Conservation (phyloP, 805 yeast genomes). For the Candida pseudoglaebosa region DNA sequence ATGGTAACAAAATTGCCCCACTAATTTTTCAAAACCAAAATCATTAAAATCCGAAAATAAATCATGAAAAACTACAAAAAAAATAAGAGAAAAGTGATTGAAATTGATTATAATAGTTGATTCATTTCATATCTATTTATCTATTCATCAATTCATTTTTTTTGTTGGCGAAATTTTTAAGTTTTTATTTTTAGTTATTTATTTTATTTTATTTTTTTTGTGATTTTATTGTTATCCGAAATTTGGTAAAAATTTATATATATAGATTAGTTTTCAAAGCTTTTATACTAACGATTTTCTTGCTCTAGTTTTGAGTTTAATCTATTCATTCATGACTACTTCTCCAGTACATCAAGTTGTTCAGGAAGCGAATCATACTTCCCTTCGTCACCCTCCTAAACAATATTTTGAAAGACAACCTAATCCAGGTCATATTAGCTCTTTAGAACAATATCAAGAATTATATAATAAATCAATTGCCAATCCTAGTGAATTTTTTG, state of each 20-base stretch:
- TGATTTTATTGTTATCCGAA: too few species aligned
- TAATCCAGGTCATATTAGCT: constrained; percentile 52
- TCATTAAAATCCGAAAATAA: too few species aligned
- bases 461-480: constrained; percentile 72
- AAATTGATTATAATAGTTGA: not conserved
- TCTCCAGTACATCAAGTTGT: constrained; percentile 43
- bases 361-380: constrained; percentile 56
- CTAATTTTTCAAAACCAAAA: too few species aligned
- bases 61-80: too few species aligned
- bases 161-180: too few species aligned
- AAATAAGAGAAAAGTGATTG: not conserved
- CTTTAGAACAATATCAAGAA: constrained; percentile 63
- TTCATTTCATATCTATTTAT: too few species aligned
- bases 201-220: too few species aligned
- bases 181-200: too few species aligned
- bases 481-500: constrained; percentile 79
- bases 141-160: too few species aligned
- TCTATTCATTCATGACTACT: constrained; percentile 18
- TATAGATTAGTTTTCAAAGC: too few species aligned
- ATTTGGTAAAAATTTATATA: too few species aligned
- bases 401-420: constrained; percentile 60
- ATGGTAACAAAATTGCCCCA: constrained; percentile 2
- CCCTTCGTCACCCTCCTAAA: constrained; percentile 48
- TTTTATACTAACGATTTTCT: not conserved
- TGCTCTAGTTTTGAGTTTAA: not conserved